A percentile compares a stretch with the other conserved stretches of the same genome.
Conservation (phyloP, 2,329 filamentous ascomycete genomes). For the Tolypocladium endophyticum region DNA sequence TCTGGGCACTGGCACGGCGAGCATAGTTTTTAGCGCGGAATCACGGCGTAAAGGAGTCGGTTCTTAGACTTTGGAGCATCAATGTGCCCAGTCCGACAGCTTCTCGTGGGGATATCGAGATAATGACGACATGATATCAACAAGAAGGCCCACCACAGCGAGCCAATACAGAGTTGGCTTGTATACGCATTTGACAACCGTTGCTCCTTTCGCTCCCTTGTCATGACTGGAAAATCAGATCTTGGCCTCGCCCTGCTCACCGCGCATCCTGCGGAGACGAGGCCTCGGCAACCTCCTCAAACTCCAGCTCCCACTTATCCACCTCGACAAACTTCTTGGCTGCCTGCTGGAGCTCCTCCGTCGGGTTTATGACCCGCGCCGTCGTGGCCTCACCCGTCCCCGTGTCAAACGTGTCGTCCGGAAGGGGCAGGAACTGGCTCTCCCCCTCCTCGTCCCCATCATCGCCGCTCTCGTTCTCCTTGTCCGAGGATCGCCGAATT, state of each 20-base stretch:
- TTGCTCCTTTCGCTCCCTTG: constrained; percentile 1
- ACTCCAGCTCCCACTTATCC: constrained; percentile 57
- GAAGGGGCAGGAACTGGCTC: constrained; percentile 29
- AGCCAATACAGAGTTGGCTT: background rate
- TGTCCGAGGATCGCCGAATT: constrained; percentile 36
- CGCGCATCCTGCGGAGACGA: constrained; percentile 42
- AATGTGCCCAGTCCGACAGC: background rate
- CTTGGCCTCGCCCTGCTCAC: constrained; percentile 14
- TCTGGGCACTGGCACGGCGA: background rate
- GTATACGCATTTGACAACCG: background rate
- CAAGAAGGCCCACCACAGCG: background rate
- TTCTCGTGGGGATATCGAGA: background rate
- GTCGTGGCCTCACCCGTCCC: constrained; percentile 18
- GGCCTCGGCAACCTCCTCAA: constrained; percentile 50
- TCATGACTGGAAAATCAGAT: background rate
- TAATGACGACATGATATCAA: background rate
- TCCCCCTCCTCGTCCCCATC: constrained; percentile 25
- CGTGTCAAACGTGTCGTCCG: constrained; percentile 33
- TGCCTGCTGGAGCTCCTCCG: constrained; percentile 47
- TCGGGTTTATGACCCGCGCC: constrained; percentile 24
- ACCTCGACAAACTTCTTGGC: constrained; percentile 58
- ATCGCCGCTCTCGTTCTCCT: constrained; percentile 41
- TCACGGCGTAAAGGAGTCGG: constrained; percentile 2
- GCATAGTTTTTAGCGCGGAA: background rate
- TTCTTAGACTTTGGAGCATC: background rate